A percentile compares a stretch with the other conserved stretches of the same genome.
These are phyloP conservation scores for Cubamyces lactineus DNA, from an alignment of 768 basidiomycete species.

Conservation along the genomic window DNA sequence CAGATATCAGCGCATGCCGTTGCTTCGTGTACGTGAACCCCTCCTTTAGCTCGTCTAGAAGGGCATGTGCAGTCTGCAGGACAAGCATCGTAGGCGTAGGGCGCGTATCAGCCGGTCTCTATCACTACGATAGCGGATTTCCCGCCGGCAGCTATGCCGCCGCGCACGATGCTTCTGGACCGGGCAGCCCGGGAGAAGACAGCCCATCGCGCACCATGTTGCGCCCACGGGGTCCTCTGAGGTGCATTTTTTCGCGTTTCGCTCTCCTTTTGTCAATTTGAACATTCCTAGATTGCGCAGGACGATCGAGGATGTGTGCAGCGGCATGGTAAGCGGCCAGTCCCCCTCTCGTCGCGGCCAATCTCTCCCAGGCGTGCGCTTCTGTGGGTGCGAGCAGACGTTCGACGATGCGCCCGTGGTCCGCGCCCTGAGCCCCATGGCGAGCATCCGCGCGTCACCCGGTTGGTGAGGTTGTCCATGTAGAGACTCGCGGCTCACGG, in stretches of 20 bases:
- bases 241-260: conserved; percentile 1
- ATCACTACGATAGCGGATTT: background rate
- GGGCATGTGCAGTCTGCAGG: background rate
- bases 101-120: background rate
- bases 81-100: background rate
- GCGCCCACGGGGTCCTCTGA: background rate
- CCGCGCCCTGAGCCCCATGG: background rate
- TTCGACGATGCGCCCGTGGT: background rate
- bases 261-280: conserved; percentile 20
- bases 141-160: background rate
- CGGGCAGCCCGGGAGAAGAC: conserved; percentile 6
- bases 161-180: conserved; percentile 4
- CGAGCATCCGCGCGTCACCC: background rate
- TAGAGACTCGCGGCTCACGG: conserved; percentile 2
- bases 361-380: conserved; percentile 12
- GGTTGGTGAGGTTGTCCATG: background rate
- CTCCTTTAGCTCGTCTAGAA: no score
- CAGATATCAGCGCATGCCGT: background rate
- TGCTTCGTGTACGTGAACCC: background rate
- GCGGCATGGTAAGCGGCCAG: background rate
- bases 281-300: conserved; percentile 25
- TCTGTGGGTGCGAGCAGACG: background rate
- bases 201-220: background rate
- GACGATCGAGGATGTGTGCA: conserved; percentile 5
- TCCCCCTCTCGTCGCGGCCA: background rate